Evolutionary conservation across 2,329 filamentous ascomycete genomes (phyloP), one percentile per base, ranked within the genome.

Genomic region (Pseudogymnoascus sp.): DNA sequence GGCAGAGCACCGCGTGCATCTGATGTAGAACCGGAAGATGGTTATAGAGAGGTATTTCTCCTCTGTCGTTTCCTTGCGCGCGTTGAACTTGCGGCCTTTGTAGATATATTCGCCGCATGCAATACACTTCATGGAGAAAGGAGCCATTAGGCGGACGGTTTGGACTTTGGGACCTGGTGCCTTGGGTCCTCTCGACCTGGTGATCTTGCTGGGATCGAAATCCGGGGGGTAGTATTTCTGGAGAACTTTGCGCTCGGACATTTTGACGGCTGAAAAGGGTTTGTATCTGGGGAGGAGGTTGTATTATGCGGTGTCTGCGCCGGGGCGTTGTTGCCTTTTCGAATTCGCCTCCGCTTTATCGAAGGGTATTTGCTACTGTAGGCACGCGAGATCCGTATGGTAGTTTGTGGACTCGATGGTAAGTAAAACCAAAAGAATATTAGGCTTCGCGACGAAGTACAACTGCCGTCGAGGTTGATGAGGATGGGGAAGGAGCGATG

Each of bases 41-140:
- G 91, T 85, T 65, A 97, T 96, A 59, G 84, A 84, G 55, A 96
- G 85, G 78, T 99, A 99, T 68, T 88, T 90, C 70, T 97, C 90
- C 18, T 95, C 89, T 0, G 91, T 91, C 0, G 90, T 96, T 72
- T 97, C 92, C 72, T 99, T 99, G 37, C 91, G 84, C 2, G 91
- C 89, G 77, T 97, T 97, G 82, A 97, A 97, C 72, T 97, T 97
- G 65, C 93, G 86, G 0, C 93, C 93, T 69, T 91, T 91, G 81
- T 96, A 93, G 71, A 96, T 95, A 78, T 88, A 96, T 76, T 96
- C 90, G 71, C 85, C 85, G 70, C 84, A 87, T 31, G 72, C 67
- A 5, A 73, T 86, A 74, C 90, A 93, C 72, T 87, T 88, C 86
- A 93, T 91, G 60, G 83, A 86, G 76, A 93, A 95, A 3, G 91